Evolutionary conservation across 129 eudicot genomes (phyloP), one percentile per base, ranked within the genome.

Genomic region (Flaveria ramosissima): DNA sequence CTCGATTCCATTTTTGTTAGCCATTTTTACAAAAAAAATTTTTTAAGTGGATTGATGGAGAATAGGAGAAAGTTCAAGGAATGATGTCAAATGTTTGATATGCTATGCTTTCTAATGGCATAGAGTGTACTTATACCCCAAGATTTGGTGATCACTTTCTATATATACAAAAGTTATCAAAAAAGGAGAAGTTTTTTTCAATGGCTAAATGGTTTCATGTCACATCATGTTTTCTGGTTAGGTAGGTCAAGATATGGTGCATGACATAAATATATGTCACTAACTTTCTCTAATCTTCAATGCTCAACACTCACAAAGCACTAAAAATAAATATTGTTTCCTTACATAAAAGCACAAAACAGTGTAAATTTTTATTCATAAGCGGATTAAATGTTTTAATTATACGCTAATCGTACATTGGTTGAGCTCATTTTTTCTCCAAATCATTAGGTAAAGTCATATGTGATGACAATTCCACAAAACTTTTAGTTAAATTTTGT

Each of bases 191-290:
- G 63, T 46, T 50, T 78, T 47, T 69, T 73, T 45, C 20, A 36
- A 27, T 57, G 62, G 70, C 62, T 68, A 43, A 75, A 72, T 45
- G 30, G 45, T 30, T 62, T 1, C 63, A 77, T 30, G 27, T 68
- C 72, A 65, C 71, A 45, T 80, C 78, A 52, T 84, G 73, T 80
- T 75, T 67, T 71, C 77, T 39, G 86, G 84, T 71, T 67, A 30
- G 84, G 84, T 82, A 78, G 86, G 86, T 82, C 78, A 83, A 73
- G 87, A 68, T 63, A 76, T 82, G 80, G 76, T 85, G 84, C 78
- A 79, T 76, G 77, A 83, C 86, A 83, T 74, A 53, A 6, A 16
- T 39, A 72, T 30, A 75, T 79, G 72, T 73, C 81, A 83, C 84
- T 78, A 81, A 47, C 68, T 71, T 62, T 70, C 53, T 62, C 3